Base-by-base conservation (phyloP, 2,329 filamentous ascomycete species). In the Aspergillus flavus region DNA sequence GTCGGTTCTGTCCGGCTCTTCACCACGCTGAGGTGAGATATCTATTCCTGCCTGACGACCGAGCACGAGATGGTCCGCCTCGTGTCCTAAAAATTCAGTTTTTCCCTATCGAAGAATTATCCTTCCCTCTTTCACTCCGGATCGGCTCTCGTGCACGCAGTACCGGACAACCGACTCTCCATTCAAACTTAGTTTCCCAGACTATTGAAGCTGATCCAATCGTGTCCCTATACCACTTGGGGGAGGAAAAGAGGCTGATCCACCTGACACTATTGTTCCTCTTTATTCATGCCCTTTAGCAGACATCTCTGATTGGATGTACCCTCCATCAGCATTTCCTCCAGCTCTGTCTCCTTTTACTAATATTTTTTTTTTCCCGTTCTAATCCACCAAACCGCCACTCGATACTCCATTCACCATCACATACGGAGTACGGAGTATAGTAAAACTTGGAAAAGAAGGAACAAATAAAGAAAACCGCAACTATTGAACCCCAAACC, bases 161-260 rank as follows among this genome's bases (percentile, higher is more conserved):
- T 41, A 53, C 50, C 30, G 30, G 30, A 28, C 19, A 23, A 36
- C 11, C 30, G 19, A 23, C 23, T 39, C 34, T 39, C 52, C 34
- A 36, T 39, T 11, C n/a, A 39, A 55, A 55, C 32, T 55, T 23
- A 16, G 14, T 36, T 55, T 55, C 30, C 21, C 52, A 12, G 14
- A 55, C 52, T 55, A 55, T 55, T 39, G 21, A 14, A 55, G 52
- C 32, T 16, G 30, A 36, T 54, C 52, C 52, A 54, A 32, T 36
- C 32, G 52, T 54, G 28, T 23, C 52, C 32, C 30, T 12, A 16
- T 54, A 10, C 28, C 11, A 36, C 28, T 36, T 54, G 32, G 9
- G 12, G 26, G 32, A 54, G 19, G 28, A n/a, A 28, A 7, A 54
- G 28, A 39, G n/a, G 32, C 6, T 28, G 52, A 55, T 55, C 52